A percentile compares a stretch with the other conserved stretches of the same genome.
These are phyloP conservation scores for Pythium plurisporium DNA, from an alignment of 352 stramenopile species.

Conservation along the genomic window DNA sequence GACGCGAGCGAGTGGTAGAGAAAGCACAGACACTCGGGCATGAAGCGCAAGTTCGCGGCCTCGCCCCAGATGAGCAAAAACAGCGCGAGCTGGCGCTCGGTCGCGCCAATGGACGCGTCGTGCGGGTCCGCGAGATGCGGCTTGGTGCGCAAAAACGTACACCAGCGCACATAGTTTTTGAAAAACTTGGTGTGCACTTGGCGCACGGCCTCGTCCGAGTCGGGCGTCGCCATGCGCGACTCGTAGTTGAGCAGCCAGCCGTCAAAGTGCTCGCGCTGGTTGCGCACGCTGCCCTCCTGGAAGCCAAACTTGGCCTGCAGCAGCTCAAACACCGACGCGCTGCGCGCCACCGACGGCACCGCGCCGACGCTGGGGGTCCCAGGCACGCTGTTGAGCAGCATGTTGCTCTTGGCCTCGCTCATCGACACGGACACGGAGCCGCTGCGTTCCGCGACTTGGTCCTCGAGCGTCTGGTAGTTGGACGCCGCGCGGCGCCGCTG, in stretches of 20 bases:
- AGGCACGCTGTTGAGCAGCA: slow-evolving; percentile 29
- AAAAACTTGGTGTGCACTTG: slow-evolving; percentile 93
- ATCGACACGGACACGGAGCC: slow-evolving; percentile 19
- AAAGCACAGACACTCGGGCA: slow-evolving; percentile 88
- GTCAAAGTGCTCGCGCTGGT: slow-evolving; percentile 85
- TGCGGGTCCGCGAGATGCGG: slow-evolving; percentile 71
- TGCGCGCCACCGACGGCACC: slow-evolving; percentile 21
- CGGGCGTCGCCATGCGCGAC: slow-evolving; percentile 40
- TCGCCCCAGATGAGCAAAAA: slow-evolving; percentile 87
- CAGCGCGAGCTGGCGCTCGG: slow-evolving; percentile 66
- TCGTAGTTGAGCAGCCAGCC: slow-evolving; percentile 84
- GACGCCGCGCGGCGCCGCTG: slow-evolving; percentile 54
- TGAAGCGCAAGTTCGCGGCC: slow-evolving; percentile 80
- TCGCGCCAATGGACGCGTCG: slow-evolving; percentile 18
- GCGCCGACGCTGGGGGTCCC: slow-evolving; percentile 11
- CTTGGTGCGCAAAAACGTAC: slow-evolving; percentile 84
- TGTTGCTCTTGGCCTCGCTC: slow-evolving; percentile 19
- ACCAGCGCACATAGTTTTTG: slow-evolving; percentile 94
- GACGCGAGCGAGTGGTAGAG: slow-evolving; percentile 77
- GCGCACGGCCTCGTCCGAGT: slow-evolving; percentile 57
- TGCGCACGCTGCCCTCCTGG: slow-evolving; percentile 77
- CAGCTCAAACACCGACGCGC: slow-evolving; percentile 64
- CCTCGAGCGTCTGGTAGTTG: slow-evolving; percentile 81
- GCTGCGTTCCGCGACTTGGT: slow-evolving; percentile 42
- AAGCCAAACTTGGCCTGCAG: slow-evolving; percentile 85